Evolutionary conservation across 306 rosid species (phyloP).

Genomic region (Betula pendula): DNA sequence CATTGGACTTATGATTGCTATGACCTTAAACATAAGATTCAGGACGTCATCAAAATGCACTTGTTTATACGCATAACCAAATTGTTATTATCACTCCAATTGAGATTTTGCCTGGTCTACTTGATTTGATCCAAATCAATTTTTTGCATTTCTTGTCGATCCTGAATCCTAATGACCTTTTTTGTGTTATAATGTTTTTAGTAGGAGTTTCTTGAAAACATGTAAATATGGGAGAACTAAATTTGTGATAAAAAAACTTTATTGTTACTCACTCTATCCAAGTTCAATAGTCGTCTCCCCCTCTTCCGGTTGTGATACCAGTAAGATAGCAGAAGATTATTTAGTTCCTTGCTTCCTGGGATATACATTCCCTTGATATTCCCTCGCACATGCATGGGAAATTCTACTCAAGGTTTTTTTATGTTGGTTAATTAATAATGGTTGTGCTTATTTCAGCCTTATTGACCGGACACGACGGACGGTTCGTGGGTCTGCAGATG

Average conservation of each 20-base stretch:
- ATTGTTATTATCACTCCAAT: too few relatives aligned
- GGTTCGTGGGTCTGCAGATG: constrained; percentile 91
- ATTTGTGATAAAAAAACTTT: not conserved
- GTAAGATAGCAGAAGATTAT: not conserved
- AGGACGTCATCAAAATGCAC: too few relatives aligned
- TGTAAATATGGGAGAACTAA: not conserved
- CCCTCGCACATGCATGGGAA: not conserved
- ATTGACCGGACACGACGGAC: constrained; percentile 82
- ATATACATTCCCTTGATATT: constrained; percentile 15
- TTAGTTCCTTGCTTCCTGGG: constrained; percentile 7
- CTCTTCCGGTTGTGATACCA: not conserved
- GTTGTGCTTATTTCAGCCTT: constrained; percentile 57
- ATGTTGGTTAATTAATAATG: constrained; percentile 19
- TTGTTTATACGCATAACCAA: too few relatives aligned
- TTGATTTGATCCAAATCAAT: not conserved
- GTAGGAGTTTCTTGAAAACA: not conserved
- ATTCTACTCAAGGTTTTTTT: not conserved
- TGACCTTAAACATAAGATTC: too few relatives aligned
- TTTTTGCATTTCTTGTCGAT: not conserved
- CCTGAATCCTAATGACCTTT: not conserved
- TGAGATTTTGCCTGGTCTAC: too few relatives aligned
- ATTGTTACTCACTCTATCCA: not conserved
- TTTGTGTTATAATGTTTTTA: not conserved
- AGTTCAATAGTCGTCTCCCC: not conserved
- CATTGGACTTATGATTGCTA: too few relatives aligned